These are phyloP conservation scores for Nitzschia inconspicua DNA, from an alignment of 108 stramenopile genomes.

Conservation along the genomic window DNA sequence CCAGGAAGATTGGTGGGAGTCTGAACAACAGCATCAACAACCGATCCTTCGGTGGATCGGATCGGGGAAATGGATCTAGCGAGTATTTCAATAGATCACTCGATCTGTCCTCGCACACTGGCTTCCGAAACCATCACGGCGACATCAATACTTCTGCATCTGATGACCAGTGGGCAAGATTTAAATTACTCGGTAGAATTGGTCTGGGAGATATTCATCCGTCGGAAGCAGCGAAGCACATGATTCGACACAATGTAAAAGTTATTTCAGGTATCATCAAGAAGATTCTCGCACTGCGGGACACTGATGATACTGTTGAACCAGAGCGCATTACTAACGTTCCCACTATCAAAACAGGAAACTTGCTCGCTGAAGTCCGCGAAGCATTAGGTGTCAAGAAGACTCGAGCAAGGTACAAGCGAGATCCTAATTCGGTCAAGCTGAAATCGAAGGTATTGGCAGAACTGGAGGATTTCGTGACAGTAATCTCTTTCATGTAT, in stretches of 20 bases:
- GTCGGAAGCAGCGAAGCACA: background rate
- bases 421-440: conserved; percentile 18
- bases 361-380: conserved; percentile 27
- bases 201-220: conserved; percentile 15
- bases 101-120: too few species aligned
- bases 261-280: conserved; percentile 5
- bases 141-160: conserved; percentile 9
- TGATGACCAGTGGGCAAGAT: conserved; percentile 31
- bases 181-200: conserved; percentile 17
- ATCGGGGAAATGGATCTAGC: too few species aligned
- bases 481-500: conserved; percentile 31
- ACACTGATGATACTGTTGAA: conserved; percentile 2
- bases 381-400: conserved; percentile 14
- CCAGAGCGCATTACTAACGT: background rate
- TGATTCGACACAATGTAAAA: conserved; percentile 2
- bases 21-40: too few species aligned
- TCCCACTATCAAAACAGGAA: conserved; percentile 8
- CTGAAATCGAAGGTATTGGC: conserved; percentile 7
- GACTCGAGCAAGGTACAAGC: conserved; percentile 4
- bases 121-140: background rate
- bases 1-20: too few species aligned
- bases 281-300: conserved; percentile 14
- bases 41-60: too few species aligned
- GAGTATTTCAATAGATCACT: too few species aligned
- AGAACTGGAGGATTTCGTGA: conserved; percentile 25